Evolutionary conservation across 352 stramenopile species (phyloP).

Genomic region (Globisporangium heterothallicum): DNA sequence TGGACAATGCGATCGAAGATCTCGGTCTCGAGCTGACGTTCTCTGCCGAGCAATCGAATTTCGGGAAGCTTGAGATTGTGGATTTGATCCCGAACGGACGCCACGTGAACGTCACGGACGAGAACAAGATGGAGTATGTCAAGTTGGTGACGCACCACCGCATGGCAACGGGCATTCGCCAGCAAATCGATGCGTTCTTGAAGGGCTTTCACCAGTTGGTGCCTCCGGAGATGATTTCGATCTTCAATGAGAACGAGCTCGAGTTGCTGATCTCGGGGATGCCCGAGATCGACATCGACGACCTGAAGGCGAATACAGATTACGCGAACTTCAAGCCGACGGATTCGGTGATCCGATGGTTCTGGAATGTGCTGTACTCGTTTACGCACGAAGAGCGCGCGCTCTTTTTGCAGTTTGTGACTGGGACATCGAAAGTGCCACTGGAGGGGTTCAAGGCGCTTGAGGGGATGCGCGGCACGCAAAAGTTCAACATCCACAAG

Average conservation of each 20-base stretch:
- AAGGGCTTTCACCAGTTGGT: conserved; percentile 90
- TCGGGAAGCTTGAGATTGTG: conserved; percentile 82
- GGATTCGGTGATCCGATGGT: conserved; percentile 90
- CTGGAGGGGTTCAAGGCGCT: conserved; percentile 98
- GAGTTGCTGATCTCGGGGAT: conserved; percentile 92
- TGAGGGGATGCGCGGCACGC: conserved; percentile 97
- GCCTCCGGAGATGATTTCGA: conserved; percentile 85
- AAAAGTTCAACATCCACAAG: conserved; percentile 99
- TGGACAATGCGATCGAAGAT: conserved; percentile 82
- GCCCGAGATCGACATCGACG: conserved; percentile 92
- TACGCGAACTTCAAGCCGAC: conserved; percentile 92
- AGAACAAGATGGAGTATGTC: conserved; percentile 94
- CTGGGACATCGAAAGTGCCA: conserved; percentile 90
- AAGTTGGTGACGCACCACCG: conserved; percentile 96
- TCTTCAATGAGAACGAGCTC: conserved; percentile 93
- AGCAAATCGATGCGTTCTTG: conserved; percentile 90
- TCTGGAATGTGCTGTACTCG: conserved; percentile 90
- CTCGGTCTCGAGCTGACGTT: conserved; percentile 91
- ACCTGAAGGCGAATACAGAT: conserved; percentile 91
- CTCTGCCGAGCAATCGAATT: conserved; percentile 88
- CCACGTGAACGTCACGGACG: conserved; percentile 85
- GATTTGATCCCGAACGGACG: conserved; percentile 89
- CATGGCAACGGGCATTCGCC: conserved; percentile 98
- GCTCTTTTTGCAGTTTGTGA: conserved; percentile 93
- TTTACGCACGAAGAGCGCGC: conserved; percentile 90